Base-by-base conservation (phyloP, 108 stramenopile species). In the Cyclotella baltica region DNA sequence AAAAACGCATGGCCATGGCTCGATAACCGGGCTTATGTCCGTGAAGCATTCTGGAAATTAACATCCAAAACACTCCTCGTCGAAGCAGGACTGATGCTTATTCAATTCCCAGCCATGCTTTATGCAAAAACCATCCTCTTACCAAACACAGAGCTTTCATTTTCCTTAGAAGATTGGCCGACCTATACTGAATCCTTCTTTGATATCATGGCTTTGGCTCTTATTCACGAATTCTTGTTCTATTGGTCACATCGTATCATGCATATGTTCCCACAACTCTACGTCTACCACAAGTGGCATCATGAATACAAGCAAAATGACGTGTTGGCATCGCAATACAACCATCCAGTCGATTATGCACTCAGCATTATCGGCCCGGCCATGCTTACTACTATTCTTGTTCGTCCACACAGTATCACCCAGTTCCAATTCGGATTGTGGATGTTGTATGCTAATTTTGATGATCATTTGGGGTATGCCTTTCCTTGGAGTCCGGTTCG, bases 231-330 rank as follows among this genome's bases (percentile, higher is more conserved):
- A 79, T 83, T 83, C 40, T 31, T 34, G 16, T 83, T 83, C 58
- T 83, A 83, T 63, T 73, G 67, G 72, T 52, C 78, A 9, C 77
- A 79, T 62, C 47, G 78, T 11, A 18, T 79, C 0, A 70, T 78
- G 72, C 83, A 83, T 46, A 23, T 30, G 8, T 78, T 62, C 30
- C 77, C 77, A 10, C 53, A 47, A 22, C 73, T 83, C 2, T 83
- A 83, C 59, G 74, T 75, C 22, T 78, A 62, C 55, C 83, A 83
- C 61, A 83, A 83, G 36, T 47, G 74, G 16, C 83, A 83, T 74
- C 83, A 83, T 43, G 77, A 83, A 63, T 83, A 83, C 34, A 73
- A 83, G 35, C 73, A 68, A 51, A 83, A 83, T 46, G 69, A 59
- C 23, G 67, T 73, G 3, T 36, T 78, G 28, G 19, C 77, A 1